Percentiles rank a stretch among this genome's conserved stretches.
These are phyloP conservation scores for Cyclotella choctawhatcheeana DNA, from an alignment of 108 stramenopile genomes.

Conservation along the genomic window DNA sequence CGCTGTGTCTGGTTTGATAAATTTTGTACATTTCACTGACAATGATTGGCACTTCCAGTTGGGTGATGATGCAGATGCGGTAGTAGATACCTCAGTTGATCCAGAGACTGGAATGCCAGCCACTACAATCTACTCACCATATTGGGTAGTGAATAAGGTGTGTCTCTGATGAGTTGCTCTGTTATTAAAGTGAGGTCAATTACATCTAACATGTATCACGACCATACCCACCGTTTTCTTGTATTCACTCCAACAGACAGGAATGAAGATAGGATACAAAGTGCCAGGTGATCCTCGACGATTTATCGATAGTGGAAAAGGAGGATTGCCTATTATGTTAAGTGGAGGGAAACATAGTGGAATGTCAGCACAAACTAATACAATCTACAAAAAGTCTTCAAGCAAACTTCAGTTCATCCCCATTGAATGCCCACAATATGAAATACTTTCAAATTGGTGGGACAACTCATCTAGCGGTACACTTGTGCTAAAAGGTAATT, in stretches of 20 bases:
- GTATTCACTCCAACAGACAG: no score
- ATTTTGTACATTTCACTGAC: conserved; percentile 28
- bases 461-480: conserved; percentile 27
- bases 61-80: conserved; percentile 36
- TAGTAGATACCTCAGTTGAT: conserved; percentile 32
- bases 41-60: conserved; percentile 5
- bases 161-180: no score
- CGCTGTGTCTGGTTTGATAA: no score
- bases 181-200: no score
- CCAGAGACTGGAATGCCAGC: conserved; percentile 17
- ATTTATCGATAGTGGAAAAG: conserved; percentile 27
- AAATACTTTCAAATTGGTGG: conserved; percentile 21
- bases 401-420: conserved; percentile 28
- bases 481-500: conserved; percentile 18
- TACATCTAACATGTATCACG: no score
- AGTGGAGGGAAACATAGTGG: conserved; percentile 25
- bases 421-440: conserved; percentile 12
- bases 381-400: conserved; percentile 17
- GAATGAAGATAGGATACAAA: conserved; percentile 39
- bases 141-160: conserved; percentile 41
- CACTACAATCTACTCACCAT: conserved; percentile 27
- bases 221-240: no score
- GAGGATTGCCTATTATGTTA: conserved; percentile 39
- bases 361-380: conserved; percentile 15
- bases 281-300: conserved; percentile 1